Percentiles rank a stretch among this genome's conserved stretches.
phyloP scores from a whole-genome alignment of 2,329 filamentous ascomycete species.

The Ascochyta rabiei region DNA sequence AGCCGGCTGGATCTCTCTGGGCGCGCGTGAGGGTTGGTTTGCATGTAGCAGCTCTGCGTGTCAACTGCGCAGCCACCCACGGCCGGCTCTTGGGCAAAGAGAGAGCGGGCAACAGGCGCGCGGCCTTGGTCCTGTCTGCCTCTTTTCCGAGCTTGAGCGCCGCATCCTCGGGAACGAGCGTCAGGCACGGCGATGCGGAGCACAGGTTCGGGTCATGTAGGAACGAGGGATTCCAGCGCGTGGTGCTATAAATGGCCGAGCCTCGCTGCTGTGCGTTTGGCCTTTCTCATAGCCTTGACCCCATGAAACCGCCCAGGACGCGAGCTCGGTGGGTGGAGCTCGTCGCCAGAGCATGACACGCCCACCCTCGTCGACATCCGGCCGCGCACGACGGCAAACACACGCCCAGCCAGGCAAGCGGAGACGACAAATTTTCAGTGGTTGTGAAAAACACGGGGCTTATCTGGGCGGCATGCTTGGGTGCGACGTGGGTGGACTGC shows the following conservation, averaged over 20 bases:
- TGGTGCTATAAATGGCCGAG: constrained; percentile 33
- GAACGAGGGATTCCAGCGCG: constrained; percentile 22
- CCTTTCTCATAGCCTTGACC: constrained; percentile 25
- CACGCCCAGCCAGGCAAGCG: constrained; percentile 21
- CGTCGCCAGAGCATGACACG: constrained; percentile 23
- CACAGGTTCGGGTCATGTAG: constrained; percentile 33
- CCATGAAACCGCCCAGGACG: constrained; percentile 28
- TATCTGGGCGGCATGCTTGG: constrained; percentile 35
- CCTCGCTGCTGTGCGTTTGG: constrained; percentile 19
- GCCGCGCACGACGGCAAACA: constrained; percentile 30
- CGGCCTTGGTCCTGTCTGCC: too few species aligned
- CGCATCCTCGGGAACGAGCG: constrained; percentile 30
- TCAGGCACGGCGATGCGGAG: constrained; percentile 31
- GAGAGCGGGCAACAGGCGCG: too few species aligned
- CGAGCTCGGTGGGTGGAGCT: constrained; percentile 20
- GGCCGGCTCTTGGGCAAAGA: background rate
- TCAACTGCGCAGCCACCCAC: background rate
- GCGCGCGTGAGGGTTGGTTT: background rate
- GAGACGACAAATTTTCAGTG: constrained; percentile 34
- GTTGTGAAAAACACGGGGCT: constrained; percentile 31
- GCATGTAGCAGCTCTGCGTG: background rate
- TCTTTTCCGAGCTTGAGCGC: constrained; percentile 8
- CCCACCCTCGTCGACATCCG: constrained; percentile 22
- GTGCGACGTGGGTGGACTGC: constrained; percentile 22
- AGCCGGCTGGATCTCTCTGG: background rate